Evolutionary conservation across 495 filamentous ascomycete genomes (phyloP).

Genomic region (Beverwykella pulmonaria): DNA sequence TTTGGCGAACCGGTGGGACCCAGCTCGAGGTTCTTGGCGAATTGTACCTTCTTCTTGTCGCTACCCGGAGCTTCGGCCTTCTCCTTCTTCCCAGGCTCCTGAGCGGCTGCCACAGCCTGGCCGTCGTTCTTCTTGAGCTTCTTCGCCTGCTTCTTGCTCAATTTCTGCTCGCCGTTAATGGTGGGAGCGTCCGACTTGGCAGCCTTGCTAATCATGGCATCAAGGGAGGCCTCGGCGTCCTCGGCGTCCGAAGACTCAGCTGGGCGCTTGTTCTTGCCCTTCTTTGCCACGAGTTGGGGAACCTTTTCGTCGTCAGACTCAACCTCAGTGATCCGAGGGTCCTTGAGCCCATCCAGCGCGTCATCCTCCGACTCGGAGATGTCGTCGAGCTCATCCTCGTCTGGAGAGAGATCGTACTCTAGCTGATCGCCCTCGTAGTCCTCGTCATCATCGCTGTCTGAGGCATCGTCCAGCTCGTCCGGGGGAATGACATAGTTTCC

Average conservation of each 20-base stretch:
- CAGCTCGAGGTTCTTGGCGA: constrained; percentile 97
- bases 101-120: constrained; percentile 63
- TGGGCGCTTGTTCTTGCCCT: constrained; percentile 72
- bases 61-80: constrained; percentile 54
- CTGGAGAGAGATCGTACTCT: constrained; percentile 78
- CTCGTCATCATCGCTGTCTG: constrained; percentile 53
- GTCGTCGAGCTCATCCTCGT: constrained; percentile 70
- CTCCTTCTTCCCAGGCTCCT: constrained; percentile 57
- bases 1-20: constrained; percentile 70
- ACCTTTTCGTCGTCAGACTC: constrained; percentile 76
- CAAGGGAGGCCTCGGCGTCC: constrained; percentile 61
- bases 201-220: constrained; percentile 76
- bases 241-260: constrained; percentile 62
- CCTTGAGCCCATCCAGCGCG: constrained; percentile 76
- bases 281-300: constrained; percentile 68
- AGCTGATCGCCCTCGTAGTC: constrained; percentile 57
- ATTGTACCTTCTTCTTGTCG: constrained; percentile 93
- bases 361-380: constrained; percentile 77
- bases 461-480: constrained; percentile 59
- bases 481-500: constrained; percentile 84
- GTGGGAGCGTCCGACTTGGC: constrained; percentile 49
- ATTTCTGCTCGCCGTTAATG: constrained; percentile 61
- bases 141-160: constrained; percentile 97
- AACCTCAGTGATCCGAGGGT: constrained; percentile 82
- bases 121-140: constrained; percentile 98